Evolutionary conservation across 2,329 filamentous ascomycete genomes (phyloP), one percentile per base, ranked within the genome.

Genomic region (Chaetomiaceae sp.): DNA sequence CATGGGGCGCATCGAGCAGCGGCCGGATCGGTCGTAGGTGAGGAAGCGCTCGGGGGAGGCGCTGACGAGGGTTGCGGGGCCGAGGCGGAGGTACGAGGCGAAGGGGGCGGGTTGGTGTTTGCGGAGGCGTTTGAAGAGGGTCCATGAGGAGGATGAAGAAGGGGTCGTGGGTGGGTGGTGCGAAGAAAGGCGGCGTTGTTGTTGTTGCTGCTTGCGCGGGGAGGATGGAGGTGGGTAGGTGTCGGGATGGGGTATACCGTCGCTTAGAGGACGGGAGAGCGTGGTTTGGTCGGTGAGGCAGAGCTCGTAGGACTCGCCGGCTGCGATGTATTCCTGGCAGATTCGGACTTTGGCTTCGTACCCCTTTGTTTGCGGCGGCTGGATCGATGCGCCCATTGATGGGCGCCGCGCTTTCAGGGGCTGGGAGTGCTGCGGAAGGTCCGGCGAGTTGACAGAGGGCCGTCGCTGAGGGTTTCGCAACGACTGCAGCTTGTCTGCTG

Each of bases 11-110:
- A 96, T 94, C 57, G 87, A 83, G 66, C 85, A 89, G 38, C 74
- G 69, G 0, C 86, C 85, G 1, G 69, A 71, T 1, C 64, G 57
- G 49, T 70, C 66, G 62, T 75, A 73, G 43, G 81, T 82, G 15
- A 97, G 80, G 66, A 96, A 97, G 3, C 91, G 87, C 71, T 97
- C 92, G 0, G 92, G 92, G 4, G 89, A 95, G 63, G 86, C 88
- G 69, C 87, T 88, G 40, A 95, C 75, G 27, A 97, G 78, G 1
- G 89, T 91, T 3, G 82, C 80, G 29, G 72, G 69, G 3, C 82
- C 81, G 15, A 96, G 78, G 11, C 82, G 83, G 53, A 95, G 74
- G 66, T 88, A 96, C 0, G 89, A 91, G 22, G 88, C 88, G 71
- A 95, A 95, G 0, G 90, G 88, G 0, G 90, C 89, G 0, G 90